A percentile compares a stretch with the other conserved stretches of the same genome.
Evolutionary conservation across 2,329 filamentous ascomycete species (phyloP).

Genomic region (Colletotrichum echinochloae): DNA sequence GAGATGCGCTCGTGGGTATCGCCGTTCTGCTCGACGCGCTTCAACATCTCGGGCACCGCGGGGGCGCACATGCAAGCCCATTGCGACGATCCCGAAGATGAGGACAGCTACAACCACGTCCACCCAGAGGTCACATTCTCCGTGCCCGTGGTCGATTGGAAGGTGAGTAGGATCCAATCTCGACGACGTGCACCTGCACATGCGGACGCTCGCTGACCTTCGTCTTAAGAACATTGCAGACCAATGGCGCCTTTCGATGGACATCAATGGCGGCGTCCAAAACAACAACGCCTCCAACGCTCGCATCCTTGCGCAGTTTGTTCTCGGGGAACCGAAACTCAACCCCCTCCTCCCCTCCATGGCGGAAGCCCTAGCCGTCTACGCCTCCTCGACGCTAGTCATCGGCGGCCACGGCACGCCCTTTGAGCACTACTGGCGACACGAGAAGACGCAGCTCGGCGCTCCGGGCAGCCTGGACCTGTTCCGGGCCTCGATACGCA

Average conservation of each 20-base stretch:
- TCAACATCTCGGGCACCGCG: conserved; percentile 64
- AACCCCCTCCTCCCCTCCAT: conserved; percentile 70
- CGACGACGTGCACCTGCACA: background rate
- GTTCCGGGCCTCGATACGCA: conserved; percentile 74
- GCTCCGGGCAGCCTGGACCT: conserved; percentile 60
- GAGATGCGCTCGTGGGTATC: conserved; percentile 73
- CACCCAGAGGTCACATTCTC: conserved; percentile 50
- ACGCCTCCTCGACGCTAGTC: conserved; percentile 75
- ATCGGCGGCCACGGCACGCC: conserved; percentile 69
- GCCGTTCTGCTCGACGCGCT: conserved; percentile 74
- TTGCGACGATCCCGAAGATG: conserved; percentile 69
- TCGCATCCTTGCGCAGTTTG: conserved; percentile 68
- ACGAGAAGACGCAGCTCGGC: conserved; percentile 53
- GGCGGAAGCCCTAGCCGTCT: conserved; percentile 79
- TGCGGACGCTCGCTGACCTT: background rate
- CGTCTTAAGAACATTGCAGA: conserved; percentile 57
- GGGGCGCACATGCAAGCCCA: conserved; percentile 71
- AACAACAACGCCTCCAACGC: conserved; percentile 70
- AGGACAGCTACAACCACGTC: conserved; percentile 65
- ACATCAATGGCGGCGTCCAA: conserved; percentile 66
- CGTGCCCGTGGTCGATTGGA: conserved; percentile 62
- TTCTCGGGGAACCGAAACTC: conserved; percentile 57
- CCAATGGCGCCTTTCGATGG: conserved; percentile 66
- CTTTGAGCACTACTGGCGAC: conserved; percentile 69
- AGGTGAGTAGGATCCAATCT: conserved; percentile 44